Evolutionary conservation across 1,284 basidiomycete species (phyloP), one percentile per base, ranked within the genome.

Genomic region (Ustanciosporium gigantosporum): DNA sequence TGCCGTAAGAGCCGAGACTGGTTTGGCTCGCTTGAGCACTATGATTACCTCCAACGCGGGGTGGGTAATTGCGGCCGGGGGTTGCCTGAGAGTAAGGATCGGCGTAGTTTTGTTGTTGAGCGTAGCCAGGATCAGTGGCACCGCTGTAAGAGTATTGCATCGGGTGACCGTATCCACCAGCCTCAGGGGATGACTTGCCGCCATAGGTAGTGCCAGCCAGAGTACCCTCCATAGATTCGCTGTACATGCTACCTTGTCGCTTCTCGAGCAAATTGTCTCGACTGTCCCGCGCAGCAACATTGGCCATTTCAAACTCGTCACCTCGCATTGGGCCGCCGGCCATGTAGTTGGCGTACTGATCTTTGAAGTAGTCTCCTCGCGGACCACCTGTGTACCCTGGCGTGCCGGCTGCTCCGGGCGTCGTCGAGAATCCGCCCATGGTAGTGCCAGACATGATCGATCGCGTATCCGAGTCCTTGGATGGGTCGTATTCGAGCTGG

Each of bases 361-460:
- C 51, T 29, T 66, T 56, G 52, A 73, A 72, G 46, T 68, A 55
- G 19, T 61, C 59, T 37, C 42, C 47, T 3, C 36, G 47, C 2
- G 43, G 45, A 15, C 31, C 49, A 21, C 48, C 51, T n/a, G n/a
- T n/a, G 3, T 42, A 38, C 4, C 49, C 62, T 8, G 32, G 32
- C 0, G 44, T 36, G 22, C 66, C 55, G n/a, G n/a, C n/a, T n/a
- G n/a, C n/a, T 21, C 43, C 47, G 22, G 25, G 36, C 15, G 46
- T 36, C 44, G 49, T 49, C 37, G 42, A 40, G 41, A 56, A 47
- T 21, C 55, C 57, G 21, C 53, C 62, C 27, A 73, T 66, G 13
- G 71, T 74, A n/a, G 70, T 70, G 31, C 53, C 57, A n/a, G 70
- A 72, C 57, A 70, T 66, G 51, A 74, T 55, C 24, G 70, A 72